Percentiles rank a stretch among this genome's conserved stretches.
These are phyloP conservation scores for Phaeosphaeria sp. DNA, from an alignment of 2,329 filamentous ascomycete genomes.

Conservation along the genomic window DNA sequence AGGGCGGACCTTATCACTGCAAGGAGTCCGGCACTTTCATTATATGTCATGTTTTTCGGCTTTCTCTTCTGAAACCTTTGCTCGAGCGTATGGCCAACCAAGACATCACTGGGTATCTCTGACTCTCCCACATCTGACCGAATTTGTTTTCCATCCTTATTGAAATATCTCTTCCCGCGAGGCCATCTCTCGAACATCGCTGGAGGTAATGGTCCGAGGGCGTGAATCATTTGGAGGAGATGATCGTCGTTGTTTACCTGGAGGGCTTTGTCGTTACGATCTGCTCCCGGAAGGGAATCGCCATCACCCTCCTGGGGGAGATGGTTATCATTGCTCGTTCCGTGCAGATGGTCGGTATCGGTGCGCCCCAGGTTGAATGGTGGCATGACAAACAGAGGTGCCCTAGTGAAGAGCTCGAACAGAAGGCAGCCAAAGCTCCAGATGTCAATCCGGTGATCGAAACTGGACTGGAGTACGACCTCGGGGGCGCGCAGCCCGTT, in stretches of 20 bases:
- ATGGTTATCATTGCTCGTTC: slow-evolving; percentile 12
- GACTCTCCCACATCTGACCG: slow-evolving; percentile 12
- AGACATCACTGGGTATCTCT: slow-evolving; percentile 12
- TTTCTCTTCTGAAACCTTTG: slow-evolving; percentile 12
- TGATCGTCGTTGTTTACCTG: slow-evolving; percentile 10
- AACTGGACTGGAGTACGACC: slow-evolving; percentile 36
- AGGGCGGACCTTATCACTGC: slow-evolving; percentile 12
- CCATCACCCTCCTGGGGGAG: slow-evolving; percentile 10
- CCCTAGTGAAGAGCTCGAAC: slow-evolving; percentile 40
- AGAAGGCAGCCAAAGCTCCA: slow-evolving; percentile 45
- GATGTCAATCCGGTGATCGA: slow-evolving; percentile 43
- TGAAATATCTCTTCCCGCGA: slow-evolving; percentile 13
- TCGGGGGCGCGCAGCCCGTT: slow-evolving; percentile 30
- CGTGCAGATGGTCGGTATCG: slow-evolving; percentile 10
- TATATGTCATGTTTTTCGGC: slow-evolving; percentile 12
- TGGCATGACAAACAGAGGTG: slow-evolving; percentile 18
- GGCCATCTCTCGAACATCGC: slow-evolving; percentile 11
- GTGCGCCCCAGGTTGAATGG: slow-evolving; percentile 10
- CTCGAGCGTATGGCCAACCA: slow-evolving; percentile 11
- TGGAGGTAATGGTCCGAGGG: slow-evolving; percentile 12
- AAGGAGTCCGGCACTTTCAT: slow-evolving; percentile 12
- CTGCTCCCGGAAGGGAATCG: slow-evolving; percentile 10
- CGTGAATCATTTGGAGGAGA: slow-evolving; percentile 12
- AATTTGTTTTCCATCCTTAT: slow-evolving; percentile 13
- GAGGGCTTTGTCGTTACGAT: slow-evolving; percentile 10